Base-by-base conservation (phyloP, 257 asterid genomes). In the Parsonsia alboflavescens region DNA sequence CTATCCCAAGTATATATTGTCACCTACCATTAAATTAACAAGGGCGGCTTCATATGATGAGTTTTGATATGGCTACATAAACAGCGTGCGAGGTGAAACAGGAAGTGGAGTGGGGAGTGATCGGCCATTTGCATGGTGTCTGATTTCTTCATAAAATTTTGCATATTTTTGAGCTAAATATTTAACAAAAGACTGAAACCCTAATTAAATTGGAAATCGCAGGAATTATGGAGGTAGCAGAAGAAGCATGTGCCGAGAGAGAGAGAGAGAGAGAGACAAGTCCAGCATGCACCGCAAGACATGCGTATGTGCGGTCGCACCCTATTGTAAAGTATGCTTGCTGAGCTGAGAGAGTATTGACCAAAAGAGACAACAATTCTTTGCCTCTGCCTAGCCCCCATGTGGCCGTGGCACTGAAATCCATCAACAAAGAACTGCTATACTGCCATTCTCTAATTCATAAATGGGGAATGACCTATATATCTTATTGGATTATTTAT, bases 191-290 rank as follows among this genome's bases (percentile, higher is more conserved):
- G 4, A 4, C 39, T 21, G 28, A 78, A 79, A 78, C 75, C 78
- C 75, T 54, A 62, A 33, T 39, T 28, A 76, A 85, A 79, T 76
- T 41, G 41, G 82, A 67, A 78, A 81, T 76, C 79, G 73, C 80
- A 36, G 85, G 77, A 85, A 86, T 80, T 28, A 78, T 69, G 88
- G 88, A 82, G 87, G 78, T 68, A 50, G 84, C 87, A 83, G 84
- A 71, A 54, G 73, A 50, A 79, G 86, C 92, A 88, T 85, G 91
- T 90, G 96, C 73, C n/a, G n/a, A n/a, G 66, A 61, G 72, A 57
- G 68, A 63, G 67, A 57, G 63, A 56, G 30, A 33, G n/a, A 13
- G 67, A 10, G 72, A 77, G 85, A 84, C 64, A 85, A 80, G 71
- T 15, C 73, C 82, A 76, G 76, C 88, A 81, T 62, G 75, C 39